A percentile compares a stretch with the other conserved stretches of the same genome.
These are phyloP conservation scores for Sutorius eximius DNA, from an alignment of 1,284 basidiomycete genomes.

Conservation along the genomic window DNA sequence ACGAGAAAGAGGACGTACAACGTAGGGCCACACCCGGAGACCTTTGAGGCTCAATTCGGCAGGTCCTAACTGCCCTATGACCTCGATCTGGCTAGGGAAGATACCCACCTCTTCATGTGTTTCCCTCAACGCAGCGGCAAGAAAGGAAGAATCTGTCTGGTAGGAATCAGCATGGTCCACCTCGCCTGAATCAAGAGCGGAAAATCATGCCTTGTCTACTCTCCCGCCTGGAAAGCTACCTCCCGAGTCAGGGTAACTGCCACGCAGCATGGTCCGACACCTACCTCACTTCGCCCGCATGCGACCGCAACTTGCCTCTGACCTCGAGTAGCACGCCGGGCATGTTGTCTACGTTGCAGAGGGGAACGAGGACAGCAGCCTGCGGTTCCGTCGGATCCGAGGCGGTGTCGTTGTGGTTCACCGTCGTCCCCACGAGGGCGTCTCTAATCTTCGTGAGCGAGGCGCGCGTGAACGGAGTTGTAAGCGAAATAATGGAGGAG, in stretches of 20 bases:
- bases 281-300: slow-evolving; percentile 82
- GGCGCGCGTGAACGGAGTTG: slow-evolving; percentile 41
- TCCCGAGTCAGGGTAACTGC: background rate
- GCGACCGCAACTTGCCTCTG: slow-evolving; percentile 60
- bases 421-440: slow-evolving; percentile 34
- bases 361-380: slow-evolving; percentile 72
- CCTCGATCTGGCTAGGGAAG: slow-evolving; percentile 52
- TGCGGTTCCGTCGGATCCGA: slow-evolving; percentile 32
- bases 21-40: slow-evolving; percentile 70
- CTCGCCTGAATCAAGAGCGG: background rate
- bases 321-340: slow-evolving; percentile 74
- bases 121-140: slow-evolving; percentile 66
- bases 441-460: slow-evolving; percentile 42
- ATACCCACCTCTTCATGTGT: slow-evolving; percentile 75
- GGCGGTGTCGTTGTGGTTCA: slow-evolving; percentile 2
- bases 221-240: slow-evolving; percentile 77
- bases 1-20: slow-evolving; percentile 49
- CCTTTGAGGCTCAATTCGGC: slow-evolving; percentile 59
- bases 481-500: slow-evolving; percentile 34
- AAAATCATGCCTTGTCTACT: slow-evolving; percentile 54
- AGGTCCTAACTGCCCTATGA: slow-evolving; percentile 65
- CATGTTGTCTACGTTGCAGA: slow-evolving; percentile 66
- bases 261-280: slow-evolving; percentile 15
- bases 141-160: slow-evolving; percentile 57
- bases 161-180: slow-evolving; percentile 3